Conservation (phyloP, 257 asterid genomes). For the Cordia subcordata region DNA sequence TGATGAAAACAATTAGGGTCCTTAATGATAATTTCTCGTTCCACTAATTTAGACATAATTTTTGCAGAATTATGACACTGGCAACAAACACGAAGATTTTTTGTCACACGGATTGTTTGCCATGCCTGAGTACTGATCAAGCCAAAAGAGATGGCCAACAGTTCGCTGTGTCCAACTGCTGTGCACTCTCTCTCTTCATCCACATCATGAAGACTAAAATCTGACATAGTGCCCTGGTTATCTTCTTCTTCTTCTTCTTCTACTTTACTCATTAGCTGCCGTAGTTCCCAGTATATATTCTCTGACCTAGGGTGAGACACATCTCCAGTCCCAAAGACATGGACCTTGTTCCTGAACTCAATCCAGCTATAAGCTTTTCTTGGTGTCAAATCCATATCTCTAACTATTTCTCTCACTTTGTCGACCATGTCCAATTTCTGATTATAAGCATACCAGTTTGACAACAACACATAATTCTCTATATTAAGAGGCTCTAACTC, state of each 20-base stretch:
- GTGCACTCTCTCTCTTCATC: conserved; percentile 27
- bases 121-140: conserved; percentile 14
- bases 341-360: conserved; percentile 28
- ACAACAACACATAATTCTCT: conserved; percentile 19
- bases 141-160: conserved; percentile 28
- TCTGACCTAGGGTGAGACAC: conserved; percentile 21
- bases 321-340: conserved; percentile 28
- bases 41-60: conserved; percentile 13
- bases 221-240: not conserved
- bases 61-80: conserved; percentile 19
- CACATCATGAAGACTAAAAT: conserved; percentile 21
- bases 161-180: conserved; percentile 20
- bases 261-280: conserved; percentile 12
- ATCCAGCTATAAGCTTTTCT: conserved; percentile 29
- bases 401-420: conserved; percentile 14
- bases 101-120: conserved; percentile 13
- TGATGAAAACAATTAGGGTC: conserved; percentile 27
- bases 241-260: conserved; percentile 13
- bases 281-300: conserved; percentile 10
- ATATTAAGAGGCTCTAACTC: conserved; percentile 25
- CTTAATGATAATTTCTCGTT: conserved; percentile 17
- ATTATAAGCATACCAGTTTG: conserved; percentile 23
- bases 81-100: conserved; percentile 19
- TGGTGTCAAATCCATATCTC: conserved; percentile 16
- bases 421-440: conserved; percentile 17